Conservation (phyloP, 768 basidiomycete genomes). For the Leccinum disarticulatum region DNA sequence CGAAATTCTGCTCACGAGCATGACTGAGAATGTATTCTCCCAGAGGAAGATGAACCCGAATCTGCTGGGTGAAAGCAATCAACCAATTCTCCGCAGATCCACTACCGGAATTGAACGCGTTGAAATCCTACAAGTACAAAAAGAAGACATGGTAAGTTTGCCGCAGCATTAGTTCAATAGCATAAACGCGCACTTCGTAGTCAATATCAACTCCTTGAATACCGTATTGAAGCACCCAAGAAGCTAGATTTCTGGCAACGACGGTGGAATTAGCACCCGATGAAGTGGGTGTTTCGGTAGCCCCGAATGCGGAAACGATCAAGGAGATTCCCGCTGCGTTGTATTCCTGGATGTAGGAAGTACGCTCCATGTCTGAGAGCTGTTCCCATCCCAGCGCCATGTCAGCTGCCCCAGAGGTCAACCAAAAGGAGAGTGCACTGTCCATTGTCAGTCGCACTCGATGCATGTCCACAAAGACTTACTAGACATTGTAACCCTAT, state of each 20-base stretch:
- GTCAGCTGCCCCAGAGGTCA: slow-evolving; percentile 41
- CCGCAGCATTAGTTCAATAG: too few species aligned
- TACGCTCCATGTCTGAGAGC: slow-evolving; percentile 37
- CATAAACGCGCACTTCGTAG: slow-evolving; percentile 37
- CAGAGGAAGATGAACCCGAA: slow-evolving; percentile 33
- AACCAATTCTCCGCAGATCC: slow-evolving; percentile 51
- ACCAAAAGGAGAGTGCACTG: slow-evolving; percentile 43
- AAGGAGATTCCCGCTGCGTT: slow-evolving; percentile 53
- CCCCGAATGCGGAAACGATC: slow-evolving; percentile 54
- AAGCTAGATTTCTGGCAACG: slow-evolving; percentile 42
- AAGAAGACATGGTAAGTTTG: background rate
- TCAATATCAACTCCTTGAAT: slow-evolving; percentile 55
- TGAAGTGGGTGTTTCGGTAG: slow-evolving; percentile 39
- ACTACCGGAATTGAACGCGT: slow-evolving; percentile 39
- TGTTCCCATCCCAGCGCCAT: slow-evolving; percentile 45
- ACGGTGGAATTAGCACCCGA: slow-evolving; percentile 37
- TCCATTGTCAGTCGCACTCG: background rate
- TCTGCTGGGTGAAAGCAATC: slow-evolving; percentile 29
- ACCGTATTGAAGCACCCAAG: slow-evolving; percentile 44
- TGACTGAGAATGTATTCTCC: slow-evolving; percentile 36
- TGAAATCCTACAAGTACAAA: slow-evolving; percentile 48
- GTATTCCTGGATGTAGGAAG: slow-evolving; percentile 48
- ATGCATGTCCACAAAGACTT: background rate
- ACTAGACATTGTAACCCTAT: slow-evolving; percentile 38
- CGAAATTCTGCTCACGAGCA: slow-evolving; percentile 28